Evolutionary conservation across 1,139 yeast species (phyloP), one percentile per base, ranked within the genome.

Genomic region (Zygoascus meyerae): DNA sequence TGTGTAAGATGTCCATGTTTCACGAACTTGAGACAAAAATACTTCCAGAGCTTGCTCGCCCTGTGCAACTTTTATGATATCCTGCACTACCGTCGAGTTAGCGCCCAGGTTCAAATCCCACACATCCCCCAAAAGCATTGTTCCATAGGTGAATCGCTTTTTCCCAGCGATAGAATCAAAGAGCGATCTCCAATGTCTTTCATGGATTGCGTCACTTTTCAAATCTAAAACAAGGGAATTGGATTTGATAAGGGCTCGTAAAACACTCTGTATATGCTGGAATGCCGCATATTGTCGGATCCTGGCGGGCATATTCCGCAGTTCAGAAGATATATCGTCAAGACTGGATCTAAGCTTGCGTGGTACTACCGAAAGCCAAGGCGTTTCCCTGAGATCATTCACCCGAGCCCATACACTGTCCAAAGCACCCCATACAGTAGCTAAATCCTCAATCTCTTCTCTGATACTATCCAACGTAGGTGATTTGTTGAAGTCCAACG

Each of bases 251-350:
- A 74, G 61, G 2, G 61, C 57, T 48, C 75, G 75, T 5, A 85
- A 62, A 0, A 61, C 58, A 11, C 64, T 65, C 53, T 79, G 81
- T 29, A 83, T 70, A 36, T 75, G 75, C 53, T 77, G 83, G 60
- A 82, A 83, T 0, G 90, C 87, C 1, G 81, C 70, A 59, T 85
- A 84, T 53, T 82, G 89, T 6, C 87, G 73, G 16, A 83, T 72
- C 15, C 75, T 71, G 0, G 74, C 66, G 0, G 94, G 86, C 65
- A 82, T 70, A 0, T 74, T 60, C 48, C 81, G 71, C 1, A 83
- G 71, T 1, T 63, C 58, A 4, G 67, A 64, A 1, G 79, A 53
- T 8, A 83, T 60, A 0, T 69, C 75, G 32, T 83, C 87, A 17
- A 86, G 66, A 15, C 70, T 65, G 15, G 64, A 66, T 36, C 82